A percentile compares a stretch with the other conserved stretches of the same genome.
phyloP scores from a whole-genome alignment of 192 early-diverging fungal genomes.

The Entophlyctis helioformis region DNA sequence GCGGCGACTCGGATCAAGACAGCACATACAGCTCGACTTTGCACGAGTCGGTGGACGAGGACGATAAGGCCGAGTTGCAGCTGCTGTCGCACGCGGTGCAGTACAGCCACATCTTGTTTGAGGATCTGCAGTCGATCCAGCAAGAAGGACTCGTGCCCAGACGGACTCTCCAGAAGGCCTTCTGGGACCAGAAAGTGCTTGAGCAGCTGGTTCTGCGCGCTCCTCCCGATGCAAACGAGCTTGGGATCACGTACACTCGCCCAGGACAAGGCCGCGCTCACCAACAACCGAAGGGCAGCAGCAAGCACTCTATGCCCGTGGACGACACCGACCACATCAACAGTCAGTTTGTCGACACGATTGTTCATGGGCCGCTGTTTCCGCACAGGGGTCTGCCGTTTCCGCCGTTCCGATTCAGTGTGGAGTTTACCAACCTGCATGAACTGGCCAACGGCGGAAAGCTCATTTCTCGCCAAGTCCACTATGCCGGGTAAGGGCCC shows the following conservation, averaged over 20 bases:
- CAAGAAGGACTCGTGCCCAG: constrained; percentile 1
- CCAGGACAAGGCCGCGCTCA: too few species aligned
- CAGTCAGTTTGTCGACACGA: constrained; percentile 1
- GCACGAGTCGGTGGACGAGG: too few species aligned
- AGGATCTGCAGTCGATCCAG: constrained; percentile 3
- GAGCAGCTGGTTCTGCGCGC: background rate
- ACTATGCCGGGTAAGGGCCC: constrained; percentile 23
- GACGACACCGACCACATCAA: constrained; percentile 29
- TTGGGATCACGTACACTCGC: too few species aligned
- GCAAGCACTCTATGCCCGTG: constrained; percentile 4
- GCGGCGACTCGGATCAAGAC: too few species aligned
- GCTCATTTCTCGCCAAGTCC: constrained; percentile 2
- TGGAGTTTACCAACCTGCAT: constrained; percentile 23
- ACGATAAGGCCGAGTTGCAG: too few species aligned
- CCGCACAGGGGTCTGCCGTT: constrained; percentile 14
- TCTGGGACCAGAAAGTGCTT: background rate
- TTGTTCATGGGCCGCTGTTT: constrained; percentile 7
- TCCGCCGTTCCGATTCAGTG: constrained; percentile 26
- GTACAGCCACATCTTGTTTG: constrained; percentile 10
- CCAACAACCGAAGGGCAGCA: too few species aligned
- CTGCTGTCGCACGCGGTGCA: constrained; percentile 10
- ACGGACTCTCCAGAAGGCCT: background rate
- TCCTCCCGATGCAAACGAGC: too few species aligned
- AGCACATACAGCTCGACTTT: too few species aligned
- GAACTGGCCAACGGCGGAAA: constrained; percentile 9